Conservation (phyloP, 1,284 basidiomycete genomes). For the Ganoderma sinense region DNA sequence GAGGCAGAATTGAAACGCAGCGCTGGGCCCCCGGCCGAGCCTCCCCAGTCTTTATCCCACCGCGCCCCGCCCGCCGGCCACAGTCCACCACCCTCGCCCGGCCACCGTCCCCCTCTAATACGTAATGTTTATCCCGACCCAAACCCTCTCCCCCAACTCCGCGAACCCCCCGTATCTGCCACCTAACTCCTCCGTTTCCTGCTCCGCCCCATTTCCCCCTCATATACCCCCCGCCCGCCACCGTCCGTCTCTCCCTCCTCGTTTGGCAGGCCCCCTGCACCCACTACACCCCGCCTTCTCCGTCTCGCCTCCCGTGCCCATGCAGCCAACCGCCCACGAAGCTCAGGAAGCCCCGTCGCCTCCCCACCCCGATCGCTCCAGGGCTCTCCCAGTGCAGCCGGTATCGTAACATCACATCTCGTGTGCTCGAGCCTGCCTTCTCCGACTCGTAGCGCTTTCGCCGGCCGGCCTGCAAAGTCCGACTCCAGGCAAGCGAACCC, state of each 20-base stretch:
- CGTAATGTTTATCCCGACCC: constrained; percentile 20
- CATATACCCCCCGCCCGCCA: background rate
- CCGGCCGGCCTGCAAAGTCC: background rate
- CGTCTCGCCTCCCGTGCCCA: background rate
- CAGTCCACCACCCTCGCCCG: too few relatives aligned
- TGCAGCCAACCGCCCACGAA: background rate
- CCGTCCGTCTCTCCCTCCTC: background rate
- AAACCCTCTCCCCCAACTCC: constrained; percentile 21
- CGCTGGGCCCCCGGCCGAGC: constrained; percentile 10
- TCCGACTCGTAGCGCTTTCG: constrained; percentile 11
- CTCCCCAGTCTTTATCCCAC: constrained; percentile 5
- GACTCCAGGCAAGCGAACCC: background rate
- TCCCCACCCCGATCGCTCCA: constrained; percentile 2
- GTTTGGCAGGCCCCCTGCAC: background rate
- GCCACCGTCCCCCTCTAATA: constrained; percentile 3
- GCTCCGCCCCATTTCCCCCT: constrained; percentile 17
- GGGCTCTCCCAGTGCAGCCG: constrained; percentile 2
- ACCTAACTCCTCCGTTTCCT: constrained; percentile 25
- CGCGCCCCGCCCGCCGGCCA: constrained; percentile 7
- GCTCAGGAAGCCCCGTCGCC: background rate
- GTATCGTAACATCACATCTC: constrained; percentile 23
- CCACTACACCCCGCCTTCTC: background rate
- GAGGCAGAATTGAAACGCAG: constrained; percentile 34
- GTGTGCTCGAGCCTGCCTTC: constrained; percentile 5
- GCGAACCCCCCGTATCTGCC: constrained; percentile 17